These are phyloP conservation scores for Tolypocladium album DNA, from an alignment of 2,329 filamentous ascomycete genomes.

Conservation along the genomic window DNA sequence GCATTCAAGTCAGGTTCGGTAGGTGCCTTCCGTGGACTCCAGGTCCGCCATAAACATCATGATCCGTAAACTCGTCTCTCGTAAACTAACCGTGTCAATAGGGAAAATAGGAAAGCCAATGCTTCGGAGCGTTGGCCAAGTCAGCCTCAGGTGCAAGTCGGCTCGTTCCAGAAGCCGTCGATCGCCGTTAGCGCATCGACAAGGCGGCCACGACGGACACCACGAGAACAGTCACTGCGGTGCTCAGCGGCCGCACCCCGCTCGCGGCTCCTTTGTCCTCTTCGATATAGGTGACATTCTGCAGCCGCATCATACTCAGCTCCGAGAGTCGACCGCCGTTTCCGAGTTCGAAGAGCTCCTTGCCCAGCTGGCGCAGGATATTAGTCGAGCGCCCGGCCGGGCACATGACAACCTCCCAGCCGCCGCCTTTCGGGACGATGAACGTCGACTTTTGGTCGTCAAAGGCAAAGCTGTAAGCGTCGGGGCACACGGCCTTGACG, in stretches of 20 bases:
- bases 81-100: neutral
- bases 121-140: neutral
- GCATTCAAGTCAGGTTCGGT: neutral
- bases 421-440: constrained; percentile 55
- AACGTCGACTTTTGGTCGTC: constrained; percentile 50
- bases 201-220: neutral
- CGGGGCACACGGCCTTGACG: constrained; percentile 69
- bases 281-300: constrained; percentile 23
- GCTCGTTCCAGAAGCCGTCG: neutral
- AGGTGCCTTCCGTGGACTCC: neutral
- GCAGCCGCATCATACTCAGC: constrained; percentile 18
- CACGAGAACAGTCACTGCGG: constrained; percentile 3
- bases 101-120: neutral
- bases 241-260: constrained; percentile 6
- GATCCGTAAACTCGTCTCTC: neutral
- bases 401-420: constrained; percentile 72
- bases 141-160: neutral
- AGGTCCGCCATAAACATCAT: neutral
- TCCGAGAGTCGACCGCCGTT: constrained; percentile 26
- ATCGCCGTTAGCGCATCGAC: neutral
- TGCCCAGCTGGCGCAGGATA: constrained; percentile 41
- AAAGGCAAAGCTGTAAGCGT: constrained; percentile 72
- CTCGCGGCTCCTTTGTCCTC: constrained; percentile 15
- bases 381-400: constrained; percentile 51
- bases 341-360: constrained; percentile 37